Evolutionary conservation across 2,329 filamentous ascomycete species (phyloP).

Genomic region (Rosellinia necatrix): DNA sequence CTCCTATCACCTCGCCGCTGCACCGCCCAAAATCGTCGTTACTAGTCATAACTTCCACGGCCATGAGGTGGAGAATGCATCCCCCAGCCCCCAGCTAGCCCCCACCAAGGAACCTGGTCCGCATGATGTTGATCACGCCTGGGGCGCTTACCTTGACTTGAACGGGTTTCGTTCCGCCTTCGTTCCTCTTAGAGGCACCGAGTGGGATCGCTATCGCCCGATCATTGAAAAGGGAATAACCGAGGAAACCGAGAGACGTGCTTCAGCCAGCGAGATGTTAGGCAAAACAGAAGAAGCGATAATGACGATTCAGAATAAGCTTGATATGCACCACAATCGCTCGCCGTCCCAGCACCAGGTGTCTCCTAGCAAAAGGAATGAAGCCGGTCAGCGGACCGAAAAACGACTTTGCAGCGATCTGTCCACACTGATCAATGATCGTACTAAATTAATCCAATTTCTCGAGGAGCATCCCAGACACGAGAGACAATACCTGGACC

Average conservation of each 20-base stretch:
- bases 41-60: not conserved
- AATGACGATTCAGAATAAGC: not conserved
- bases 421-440: not conserved
- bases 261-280: not conserved
- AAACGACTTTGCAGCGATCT: not conserved
- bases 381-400: no score
- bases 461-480: not conserved
- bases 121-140: not conserved
- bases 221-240: slow-evolving; percentile 15
- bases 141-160: not conserved
- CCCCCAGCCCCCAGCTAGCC: not conserved
- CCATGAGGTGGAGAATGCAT: not conserved
- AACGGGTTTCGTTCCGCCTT: not conserved
- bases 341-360: no score
- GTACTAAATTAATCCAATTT: not conserved
- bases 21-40: no score
- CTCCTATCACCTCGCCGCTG: no score
- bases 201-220: slow-evolving; percentile 11
- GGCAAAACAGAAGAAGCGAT: not conserved
- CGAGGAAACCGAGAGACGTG: not conserved
- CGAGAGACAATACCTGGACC: not conserved
- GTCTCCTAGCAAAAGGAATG: no score
- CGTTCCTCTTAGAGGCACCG: slow-evolving; percentile 13
- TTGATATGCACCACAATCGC: not conserved
- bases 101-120: not conserved